Evolutionary conservation across 179 eudicot genomes (phyloP).

Genomic region (Heliamphora pulchella): DNA sequence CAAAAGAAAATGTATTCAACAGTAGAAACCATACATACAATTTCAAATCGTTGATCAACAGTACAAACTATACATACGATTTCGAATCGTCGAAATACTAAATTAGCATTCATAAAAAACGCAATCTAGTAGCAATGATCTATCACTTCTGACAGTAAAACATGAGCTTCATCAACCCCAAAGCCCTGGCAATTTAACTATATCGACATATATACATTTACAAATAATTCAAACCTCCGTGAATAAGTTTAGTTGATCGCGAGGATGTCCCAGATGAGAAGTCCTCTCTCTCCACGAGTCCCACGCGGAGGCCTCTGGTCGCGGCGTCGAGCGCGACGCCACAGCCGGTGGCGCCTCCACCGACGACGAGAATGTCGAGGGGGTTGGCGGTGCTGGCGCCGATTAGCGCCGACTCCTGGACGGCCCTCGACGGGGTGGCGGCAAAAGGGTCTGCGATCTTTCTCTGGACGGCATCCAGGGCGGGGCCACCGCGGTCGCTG

Average conservation of each 20-base stretch:
- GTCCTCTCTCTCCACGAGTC: conserved; percentile 91
- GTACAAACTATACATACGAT: neutral
- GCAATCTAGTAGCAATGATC: neutral
- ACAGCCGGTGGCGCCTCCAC: conserved; percentile 94
- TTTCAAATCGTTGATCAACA: too few relatives aligned
- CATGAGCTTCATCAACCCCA: neutral
- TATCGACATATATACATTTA: neutral
- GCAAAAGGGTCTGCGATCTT: conserved; percentile 50
- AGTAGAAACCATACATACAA: too few relatives aligned
- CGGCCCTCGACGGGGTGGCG: conserved; percentile 47
- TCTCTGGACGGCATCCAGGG: conserved; percentile 32
- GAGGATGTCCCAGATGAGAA: conserved; percentile 96
- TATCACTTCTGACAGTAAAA: neutral
- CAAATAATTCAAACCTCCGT: conserved; percentile 85
- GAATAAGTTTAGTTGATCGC: conserved; percentile 83
- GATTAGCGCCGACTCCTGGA: conserved; percentile 45
- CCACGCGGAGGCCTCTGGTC: conserved; percentile 87
- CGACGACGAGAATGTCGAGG: conserved; percentile 74
- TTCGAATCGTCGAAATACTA: neutral
- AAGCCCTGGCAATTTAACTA: neutral
- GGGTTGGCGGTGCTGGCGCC: conserved; percentile 50
- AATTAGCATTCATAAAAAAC: neutral
- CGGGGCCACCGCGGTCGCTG: conserved; percentile 31
- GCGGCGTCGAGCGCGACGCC: conserved; percentile 91
- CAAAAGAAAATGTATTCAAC: neutral